Evolutionary conservation across 2,329 filamentous ascomycete species (phyloP), one percentile per base, ranked within the genome.

Genomic region (Grosmannia serpens): DNA sequence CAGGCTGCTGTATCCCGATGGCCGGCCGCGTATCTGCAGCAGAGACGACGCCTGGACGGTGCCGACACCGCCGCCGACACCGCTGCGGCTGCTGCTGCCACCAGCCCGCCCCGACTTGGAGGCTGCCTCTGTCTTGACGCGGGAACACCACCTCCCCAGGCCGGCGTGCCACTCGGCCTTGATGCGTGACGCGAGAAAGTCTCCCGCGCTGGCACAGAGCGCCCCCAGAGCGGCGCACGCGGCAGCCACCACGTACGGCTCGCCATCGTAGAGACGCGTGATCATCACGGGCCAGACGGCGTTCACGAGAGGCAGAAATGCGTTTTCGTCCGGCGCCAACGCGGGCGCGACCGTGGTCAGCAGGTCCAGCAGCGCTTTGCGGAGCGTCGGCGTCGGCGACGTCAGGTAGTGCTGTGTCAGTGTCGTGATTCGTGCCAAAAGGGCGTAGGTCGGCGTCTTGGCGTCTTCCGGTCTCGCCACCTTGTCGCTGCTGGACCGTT

Each of bases 361-460:
- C 7, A 97, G 82, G 20, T 83, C 81, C 11, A 99, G 81, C 4
- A 99, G 79, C 0, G 87, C 89, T 33, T 84, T 84, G 47, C 92
- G 85, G 10, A 99, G 79, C 13, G 83, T 81, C 0, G 91, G 84
- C 0, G 90, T 91, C 0, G 89, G 85, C 0, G 90, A 91, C 7
- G 92, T 91, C 13, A 99, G 81, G 70, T 96, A 94, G 68, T 96
- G 86, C 67, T 96, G 91, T 6, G 91, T 92, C 1, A 95, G 83
- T 54, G 82, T 82, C 27, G 91, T 84, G 59, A 99, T 94, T 59
- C 86, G 86, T 38, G 90, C 79, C 4, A 97, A 81, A 13, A 96
- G 79, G n/a, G 78, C 78, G 70, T 95, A 95, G 0, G 88, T 89
- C 63, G 88, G 87, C 52, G 87, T 88, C 59, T 82, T 79, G 33